Evolutionary conservation across 768 basidiomycete genomes (phyloP).

Genomic region (Hygrophoropsis aurantiaca): DNA sequence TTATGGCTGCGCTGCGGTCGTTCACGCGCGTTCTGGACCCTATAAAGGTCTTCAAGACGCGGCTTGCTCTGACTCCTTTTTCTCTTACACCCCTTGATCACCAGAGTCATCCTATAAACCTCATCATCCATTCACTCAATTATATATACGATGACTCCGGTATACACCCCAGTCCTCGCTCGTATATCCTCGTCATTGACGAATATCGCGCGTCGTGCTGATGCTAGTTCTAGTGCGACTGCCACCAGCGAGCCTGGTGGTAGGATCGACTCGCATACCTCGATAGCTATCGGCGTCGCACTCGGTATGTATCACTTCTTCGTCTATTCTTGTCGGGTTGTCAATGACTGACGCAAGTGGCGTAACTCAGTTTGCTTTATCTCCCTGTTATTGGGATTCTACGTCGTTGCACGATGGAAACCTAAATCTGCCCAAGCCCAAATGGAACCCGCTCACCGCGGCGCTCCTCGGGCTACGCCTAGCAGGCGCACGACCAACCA

Average conservation of each 20-base stretch:
- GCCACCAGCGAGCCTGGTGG: not conserved
- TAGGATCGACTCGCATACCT: not conserved
- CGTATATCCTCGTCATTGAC: not conserved
- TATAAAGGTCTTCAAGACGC: no score
- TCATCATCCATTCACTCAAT: no score
- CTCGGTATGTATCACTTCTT: not conserved
- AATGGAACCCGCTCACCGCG: not conserved
- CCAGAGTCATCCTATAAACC: no score
- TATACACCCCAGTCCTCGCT: not conserved
- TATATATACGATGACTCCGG: not conserved
- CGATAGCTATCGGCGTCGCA: not conserved
- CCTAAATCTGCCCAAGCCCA: slow-evolving; percentile 3
- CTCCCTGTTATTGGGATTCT: slow-evolving; percentile 25
- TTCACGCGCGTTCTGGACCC: no score
- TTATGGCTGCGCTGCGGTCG: no score
- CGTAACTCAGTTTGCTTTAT: slow-evolving; percentile 19
- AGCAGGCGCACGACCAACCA: no score
- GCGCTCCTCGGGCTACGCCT: no score
- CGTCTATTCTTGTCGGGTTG: no score
- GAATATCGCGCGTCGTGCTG: not conserved
- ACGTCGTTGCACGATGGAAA: slow-evolving; percentile 19
- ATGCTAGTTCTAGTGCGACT: not conserved
- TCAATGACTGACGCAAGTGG: no score
- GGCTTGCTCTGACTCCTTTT: no score
- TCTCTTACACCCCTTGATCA: no score